Base-by-base conservation (phyloP, 2,329 filamentous ascomycete genomes). In the Monosporascus sp. region DNA sequence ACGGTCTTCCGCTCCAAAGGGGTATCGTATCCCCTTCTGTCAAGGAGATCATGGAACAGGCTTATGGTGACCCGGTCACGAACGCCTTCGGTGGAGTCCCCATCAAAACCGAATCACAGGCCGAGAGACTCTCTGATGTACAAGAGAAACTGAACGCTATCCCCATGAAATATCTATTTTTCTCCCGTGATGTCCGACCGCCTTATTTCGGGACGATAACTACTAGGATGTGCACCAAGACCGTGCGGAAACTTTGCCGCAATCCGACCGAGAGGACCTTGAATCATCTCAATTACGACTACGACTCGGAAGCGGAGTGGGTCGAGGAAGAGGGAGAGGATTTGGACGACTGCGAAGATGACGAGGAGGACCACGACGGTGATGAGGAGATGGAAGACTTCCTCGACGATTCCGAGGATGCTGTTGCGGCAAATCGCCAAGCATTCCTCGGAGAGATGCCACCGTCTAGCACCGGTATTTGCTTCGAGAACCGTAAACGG, bases 301-400 rank as follows among this genome's bases (percentile, higher is more conserved):
- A 93, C 65, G 89, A 94, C 64, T 93, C 89, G 3, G 89, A 95
- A 68, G 88, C 83, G 6, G 90, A 94, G 67, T 95, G 89, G 89
- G 79, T 85, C 48, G 87, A 91, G 65, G 89, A 91, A 54, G 80
- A 86, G 20, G 79, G 80, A 24, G 79, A 78, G 45, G 76, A 79
- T 24, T 55, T 68, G 56, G 81, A 78, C 14, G 82, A 84, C 56
- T 79, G 83, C 51, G 82, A 84, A 31, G 87, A 87, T 26, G 87
- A 88, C 44, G 85, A 88, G 49, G 79, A 89, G 3, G 85, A 84
- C 15, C 80, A 86, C 2, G 75, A 86, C 26, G 86, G 88, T 20
- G 85, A 88, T 17, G 88, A 89, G 57, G 91, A 95, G 55, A 88
- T 96, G 85, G 89, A 91, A 4, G 92, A 85, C 18, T 97, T 97